Evolutionary conservation across 768 basidiomycete species (phyloP).

Genomic region (Collybiopsis luxurians): DNA sequence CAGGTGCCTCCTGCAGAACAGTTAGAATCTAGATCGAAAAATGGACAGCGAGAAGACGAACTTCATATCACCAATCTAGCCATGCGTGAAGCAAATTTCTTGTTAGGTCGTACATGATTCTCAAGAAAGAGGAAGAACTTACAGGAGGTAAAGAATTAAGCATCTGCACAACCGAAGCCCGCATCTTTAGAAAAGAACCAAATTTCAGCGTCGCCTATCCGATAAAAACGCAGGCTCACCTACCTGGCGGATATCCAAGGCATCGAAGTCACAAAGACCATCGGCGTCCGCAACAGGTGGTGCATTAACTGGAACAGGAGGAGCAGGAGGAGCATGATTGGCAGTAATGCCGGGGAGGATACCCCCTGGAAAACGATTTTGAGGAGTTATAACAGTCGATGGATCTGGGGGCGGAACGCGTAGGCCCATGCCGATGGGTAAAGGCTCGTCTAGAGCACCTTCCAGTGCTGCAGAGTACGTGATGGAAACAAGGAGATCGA

Average conservation of each 20-base stretch:
- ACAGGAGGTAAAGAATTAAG: slow-evolving; percentile 51
- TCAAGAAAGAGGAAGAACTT: slow-evolving; percentile 13
- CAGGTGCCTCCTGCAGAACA: slow-evolving; percentile 35
- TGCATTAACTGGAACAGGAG: not conserved
- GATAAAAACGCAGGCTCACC: slow-evolving; percentile 7
- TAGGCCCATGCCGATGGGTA: slow-evolving; percentile 59
- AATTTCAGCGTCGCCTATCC: not conserved
- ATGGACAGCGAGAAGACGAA: slow-evolving; percentile 11
- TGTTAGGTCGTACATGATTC: not conserved
- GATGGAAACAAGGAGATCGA: slow-evolving; percentile 68
- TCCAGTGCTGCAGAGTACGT: slow-evolving; percentile 57
- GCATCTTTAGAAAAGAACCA: slow-evolving; percentile 36
- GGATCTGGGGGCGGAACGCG: slow-evolving; percentile 42
- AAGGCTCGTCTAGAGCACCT: slow-evolving; percentile 50
- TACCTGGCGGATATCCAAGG: slow-evolving; percentile 35
- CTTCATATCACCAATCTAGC: slow-evolving; percentile 56
- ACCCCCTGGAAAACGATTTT: not conserved
- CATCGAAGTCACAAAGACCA: slow-evolving; percentile 53
- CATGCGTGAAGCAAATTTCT: not conserved
- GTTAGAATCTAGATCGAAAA: too few species aligned
- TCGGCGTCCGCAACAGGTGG: slow-evolving; percentile 22
- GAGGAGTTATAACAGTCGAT: slow-evolving; percentile 1
- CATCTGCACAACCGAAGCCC: slow-evolving; percentile 37
- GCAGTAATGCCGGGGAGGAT: not conserved
- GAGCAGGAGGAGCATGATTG: not conserved